Percentiles rank a stretch among this genome's conserved stretches.
These are phyloP conservation scores for Eucalyptus virginea DNA, from an alignment of 345 rosid genomes.

Conservation along the genomic window DNA sequence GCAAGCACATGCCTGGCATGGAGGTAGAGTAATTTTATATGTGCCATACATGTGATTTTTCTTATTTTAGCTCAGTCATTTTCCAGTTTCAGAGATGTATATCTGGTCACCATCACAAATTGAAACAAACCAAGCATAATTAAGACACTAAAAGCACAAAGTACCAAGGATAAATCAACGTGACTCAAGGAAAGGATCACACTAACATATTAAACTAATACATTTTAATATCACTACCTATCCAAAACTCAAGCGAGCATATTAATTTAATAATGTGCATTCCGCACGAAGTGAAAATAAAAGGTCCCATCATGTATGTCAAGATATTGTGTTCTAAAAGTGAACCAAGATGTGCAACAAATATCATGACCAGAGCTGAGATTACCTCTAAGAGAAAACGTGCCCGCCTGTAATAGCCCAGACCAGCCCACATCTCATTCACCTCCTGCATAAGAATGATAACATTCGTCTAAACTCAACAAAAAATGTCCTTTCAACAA, in stretches of 20 bases:
- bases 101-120: background rate
- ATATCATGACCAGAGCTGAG: background rate
- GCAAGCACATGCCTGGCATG: background rate
- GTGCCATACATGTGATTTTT: background rate
- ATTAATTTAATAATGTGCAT: background rate
- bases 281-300: background rate
- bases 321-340: background rate
- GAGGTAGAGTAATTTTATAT: background rate
- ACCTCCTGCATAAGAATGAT: slow-evolving; percentile 57
- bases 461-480: background rate
- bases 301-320: background rate
- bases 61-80: background rate
- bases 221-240: background rate
- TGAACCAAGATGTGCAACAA: background rate
- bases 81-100: background rate
- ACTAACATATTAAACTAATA: background rate
- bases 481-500: background rate
- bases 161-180: background rate
- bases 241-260: background rate
- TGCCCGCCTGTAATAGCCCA: slow-evolving; percentile 88
- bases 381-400: slow-evolving; percentile 85
- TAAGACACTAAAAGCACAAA: background rate
- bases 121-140: background rate
- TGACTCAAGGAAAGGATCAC: background rate
- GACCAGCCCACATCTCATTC: slow-evolving; percentile 96